Evolutionary conservation across 1,139 yeast species (phyloP).

Genomic region (Petasospora rhodanensis): DNA sequence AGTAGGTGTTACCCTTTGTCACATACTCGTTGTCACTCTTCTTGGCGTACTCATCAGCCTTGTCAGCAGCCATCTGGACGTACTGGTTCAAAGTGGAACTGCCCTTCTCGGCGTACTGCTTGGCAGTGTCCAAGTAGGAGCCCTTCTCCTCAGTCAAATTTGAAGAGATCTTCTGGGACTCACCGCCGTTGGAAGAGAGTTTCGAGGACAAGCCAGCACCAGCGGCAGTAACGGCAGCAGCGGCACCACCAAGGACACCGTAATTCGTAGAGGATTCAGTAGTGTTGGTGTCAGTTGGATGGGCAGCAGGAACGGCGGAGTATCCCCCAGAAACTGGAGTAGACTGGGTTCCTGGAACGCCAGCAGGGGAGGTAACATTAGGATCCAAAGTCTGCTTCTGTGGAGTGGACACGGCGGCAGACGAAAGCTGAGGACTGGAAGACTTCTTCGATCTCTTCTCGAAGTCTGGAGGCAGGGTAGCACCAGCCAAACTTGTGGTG

Average conservation of each 20-base stretch:
- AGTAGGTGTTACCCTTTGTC: constrained; percentile 14
- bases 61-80: constrained; percentile 15
- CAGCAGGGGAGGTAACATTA: not conserved
- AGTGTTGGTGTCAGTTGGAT: not conserved
- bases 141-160: not conserved
- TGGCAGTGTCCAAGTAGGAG: constrained; percentile 8
- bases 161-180: constrained; percentile 1
- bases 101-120: constrained; percentile 4
- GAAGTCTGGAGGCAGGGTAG: constrained; percentile 26
- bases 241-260: constrained; percentile 4
- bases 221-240: constrained; percentile 10
- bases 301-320: too few relatives aligned
- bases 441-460: constrained; percentile 12
- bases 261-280: constrained; percentile 1
- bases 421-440: not conserved
- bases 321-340: too few relatives aligned
- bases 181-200: constrained; percentile 1
- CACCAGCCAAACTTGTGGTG: constrained; percentile 20
- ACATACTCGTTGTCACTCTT: constrained; percentile 10
- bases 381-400: constrained; percentile 5
- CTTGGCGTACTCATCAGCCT: constrained; percentile 14
- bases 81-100: constrained; percentile 8
- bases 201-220: constrained; percentile 6
- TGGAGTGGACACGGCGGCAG: constrained; percentile 1
- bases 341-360: too few relatives aligned